Evolutionary conservation across 257 asterid genomes (phyloP).

Genomic region (Vinca minor): DNA sequence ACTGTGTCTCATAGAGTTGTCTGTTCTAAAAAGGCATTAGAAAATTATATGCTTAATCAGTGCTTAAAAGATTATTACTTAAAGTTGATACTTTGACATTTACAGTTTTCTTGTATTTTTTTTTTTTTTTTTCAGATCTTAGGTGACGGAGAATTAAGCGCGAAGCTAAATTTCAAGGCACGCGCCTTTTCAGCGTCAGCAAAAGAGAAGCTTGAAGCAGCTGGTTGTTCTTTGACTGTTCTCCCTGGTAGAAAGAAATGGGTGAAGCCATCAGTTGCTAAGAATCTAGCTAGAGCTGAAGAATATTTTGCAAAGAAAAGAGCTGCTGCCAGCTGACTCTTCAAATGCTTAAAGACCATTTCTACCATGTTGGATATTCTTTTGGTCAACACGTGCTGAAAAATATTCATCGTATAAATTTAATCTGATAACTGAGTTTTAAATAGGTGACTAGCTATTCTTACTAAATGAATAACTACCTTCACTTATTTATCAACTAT

Average conservation of each 20-base stretch:
- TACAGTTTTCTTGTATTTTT: neutral
- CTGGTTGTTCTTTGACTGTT: constrained; percentile 43
- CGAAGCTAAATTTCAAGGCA: constrained; percentile 58
- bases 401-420: too few relatives aligned
- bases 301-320: constrained; percentile 82
- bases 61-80: neutral
- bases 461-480: too few relatives aligned
- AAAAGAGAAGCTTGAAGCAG: constrained; percentile 61
- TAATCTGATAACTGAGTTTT: too few relatives aligned
- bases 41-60: neutral
- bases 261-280: constrained; percentile 62
- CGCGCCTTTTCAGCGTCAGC: constrained; percentile 62
- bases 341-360: constrained; percentile 29
- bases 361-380: constrained; percentile 15
- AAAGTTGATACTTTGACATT: neutral
- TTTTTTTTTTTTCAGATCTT: constrained; percentile 38
- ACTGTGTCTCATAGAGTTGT: neutral
- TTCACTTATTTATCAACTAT: too few relatives aligned
- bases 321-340: constrained; percentile 33
- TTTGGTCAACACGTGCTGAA: too few relatives aligned
- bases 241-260: constrained; percentile 82
- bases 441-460: too few relatives aligned
- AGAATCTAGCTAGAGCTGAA: constrained; percentile 72
- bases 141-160: constrained; percentile 60
- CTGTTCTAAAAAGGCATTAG: neutral